A percentile compares a stretch with the other conserved stretches of the same genome.
These are phyloP conservation scores for Aspergillus floridensis DNA, from an alignment of 2,329 filamentous ascomycete species.

Conservation along the genomic window DNA sequence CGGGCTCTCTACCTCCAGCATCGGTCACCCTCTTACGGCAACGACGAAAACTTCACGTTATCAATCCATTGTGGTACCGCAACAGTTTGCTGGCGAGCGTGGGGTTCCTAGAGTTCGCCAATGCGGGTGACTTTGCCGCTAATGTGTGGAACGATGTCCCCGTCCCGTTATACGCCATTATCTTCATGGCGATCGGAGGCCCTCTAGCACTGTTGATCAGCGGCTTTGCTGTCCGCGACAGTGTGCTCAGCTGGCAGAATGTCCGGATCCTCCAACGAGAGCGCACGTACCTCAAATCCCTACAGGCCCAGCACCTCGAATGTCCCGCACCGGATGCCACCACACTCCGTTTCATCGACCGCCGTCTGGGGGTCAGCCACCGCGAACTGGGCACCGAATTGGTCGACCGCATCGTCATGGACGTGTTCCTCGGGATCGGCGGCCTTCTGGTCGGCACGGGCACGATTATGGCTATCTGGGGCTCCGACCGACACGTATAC, in stretches of 20 bases:
- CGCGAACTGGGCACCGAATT: conserved; percentile 53
- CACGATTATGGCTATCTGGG: conserved; percentile 55
- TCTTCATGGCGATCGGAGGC: conserved; percentile 54
- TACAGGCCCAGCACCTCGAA: conserved; percentile 15
- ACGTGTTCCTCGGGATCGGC: conserved; percentile 50
- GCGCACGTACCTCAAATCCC: conserved; percentile 30
- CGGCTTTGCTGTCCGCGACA: conserved; percentile 48
- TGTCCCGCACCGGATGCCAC: conserved; percentile 17
- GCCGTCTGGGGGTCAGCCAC: conserved; percentile 45
- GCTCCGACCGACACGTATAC: conserved; percentile 44
- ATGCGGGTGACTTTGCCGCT: conserved; percentile 56
- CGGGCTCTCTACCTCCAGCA: neutral
- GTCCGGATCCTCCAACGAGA: conserved; percentile 47
- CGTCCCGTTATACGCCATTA: conserved; percentile 47
- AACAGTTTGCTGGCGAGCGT: conserved; percentile 38
- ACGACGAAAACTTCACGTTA: conserved; percentile 6
- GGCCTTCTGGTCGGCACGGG: conserved; percentile 51
- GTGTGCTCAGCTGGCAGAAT: conserved; percentile 46
- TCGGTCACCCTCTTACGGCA: neutral
- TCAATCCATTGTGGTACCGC: conserved; percentile 29
- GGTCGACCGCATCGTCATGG: conserved; percentile 53
- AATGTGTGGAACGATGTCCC: conserved; percentile 56
- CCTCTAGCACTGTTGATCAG: conserved; percentile 46
- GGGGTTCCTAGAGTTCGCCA: conserved; percentile 55
- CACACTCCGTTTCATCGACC: conserved; percentile 29